Base-by-base conservation (phyloP, 2,329 filamentous ascomycete genomes). In the Mollisiaceae sp. region DNA sequence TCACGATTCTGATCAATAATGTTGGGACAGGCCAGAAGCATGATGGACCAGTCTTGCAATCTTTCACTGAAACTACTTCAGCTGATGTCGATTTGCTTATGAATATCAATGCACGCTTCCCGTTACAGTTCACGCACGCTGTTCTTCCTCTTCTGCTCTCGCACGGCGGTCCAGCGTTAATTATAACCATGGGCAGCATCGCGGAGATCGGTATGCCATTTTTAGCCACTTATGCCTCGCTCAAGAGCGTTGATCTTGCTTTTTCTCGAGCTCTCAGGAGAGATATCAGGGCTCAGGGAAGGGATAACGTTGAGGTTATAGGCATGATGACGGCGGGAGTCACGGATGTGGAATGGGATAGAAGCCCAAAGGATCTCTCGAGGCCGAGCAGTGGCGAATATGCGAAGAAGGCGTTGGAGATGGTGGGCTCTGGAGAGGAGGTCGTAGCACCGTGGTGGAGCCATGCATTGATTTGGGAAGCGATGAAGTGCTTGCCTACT, bases 1-100 rank as follows among this genome's bases (percentile, higher is more conserved):
- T 89, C 38, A 85, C 81, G 0, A 75, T 87, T 1, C 75, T 88
- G 27, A 74, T 88, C 70, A 88, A 88, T 75, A 88, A 87, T 72
- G 81, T 85, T 0, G 85, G 85, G 22, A 58, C 50, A 5, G 61
- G 52, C 15, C 39, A 35, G 32, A 52, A 59, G 36, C 50, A 20
- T 24, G 32, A 27, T 20, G 63, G 41, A 11, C 36, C 43, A 6
- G 38, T 45, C 27, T 39, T 62, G 54, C 24, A 47, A 8, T 14
- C 35, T 9, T 62, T 59, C 18, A 2, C 8, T 4, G 50, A 56
- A 14, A 45, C 56, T 15, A 57, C 52, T 22, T 15, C 59, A 12
- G 36, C 55, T 14, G 75, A 82, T 38, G 74, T 84, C 64, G 76
- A 81, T 63, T 67, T 67, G n/a, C 77, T 80, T 27, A 75, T 85